Conservation (phyloP, 768 basidiomycete species). For the Serendipita indica region DNA sequence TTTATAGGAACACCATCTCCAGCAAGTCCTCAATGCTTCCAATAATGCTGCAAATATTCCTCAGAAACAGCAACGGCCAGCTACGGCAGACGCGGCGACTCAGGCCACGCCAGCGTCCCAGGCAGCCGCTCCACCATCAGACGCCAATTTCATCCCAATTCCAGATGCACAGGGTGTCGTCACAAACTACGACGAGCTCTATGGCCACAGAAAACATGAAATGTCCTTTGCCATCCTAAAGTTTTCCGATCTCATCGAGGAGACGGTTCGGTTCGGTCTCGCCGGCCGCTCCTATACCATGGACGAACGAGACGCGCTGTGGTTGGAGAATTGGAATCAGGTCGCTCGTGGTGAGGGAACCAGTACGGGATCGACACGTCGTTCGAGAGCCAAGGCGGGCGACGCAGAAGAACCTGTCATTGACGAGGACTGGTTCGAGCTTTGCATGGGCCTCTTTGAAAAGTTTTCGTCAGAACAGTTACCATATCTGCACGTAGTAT, state of each 20-base stretch:
- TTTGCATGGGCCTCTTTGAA: conserved; percentile 91
- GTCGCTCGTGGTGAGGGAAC: conserved; percentile 76
- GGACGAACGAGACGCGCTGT: conserved; percentile 92
- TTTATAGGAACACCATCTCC: conserved; percentile 41
- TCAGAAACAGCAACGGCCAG: conserved; percentile 24
- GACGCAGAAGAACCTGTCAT: conserved; percentile 60
- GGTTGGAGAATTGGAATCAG: conserved; percentile 86
- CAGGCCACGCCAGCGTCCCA: conserved; percentile 21
- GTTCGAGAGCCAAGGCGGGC: conserved; percentile 72
- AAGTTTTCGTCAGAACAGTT: conserved; percentile 78
- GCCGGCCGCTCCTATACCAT: conserved; percentile 75
- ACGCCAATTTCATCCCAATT: conserved; percentile 58
- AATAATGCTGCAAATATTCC: conserved; percentile 23
- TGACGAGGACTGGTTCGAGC: conserved; percentile 84
- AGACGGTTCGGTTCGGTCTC: conserved; percentile 43
- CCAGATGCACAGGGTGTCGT: conserved; percentile 77
- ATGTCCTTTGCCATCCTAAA: conserved; percentile 28
- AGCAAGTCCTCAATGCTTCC: conserved; percentile 20
- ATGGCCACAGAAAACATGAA: conserved; percentile 31
- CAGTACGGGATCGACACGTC: conserved; percentile 42
- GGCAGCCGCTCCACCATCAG: conserved; percentile 31
- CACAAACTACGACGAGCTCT: conserved; percentile 63
- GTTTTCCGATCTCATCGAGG: conserved; percentile 78
- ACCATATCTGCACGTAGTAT: conserved; percentile 77
- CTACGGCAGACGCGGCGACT: conserved; percentile 16